Evolutionary conservation across 2,329 filamentous ascomycete genomes (phyloP).

Genomic region (Fusarium stilboides): DNA sequence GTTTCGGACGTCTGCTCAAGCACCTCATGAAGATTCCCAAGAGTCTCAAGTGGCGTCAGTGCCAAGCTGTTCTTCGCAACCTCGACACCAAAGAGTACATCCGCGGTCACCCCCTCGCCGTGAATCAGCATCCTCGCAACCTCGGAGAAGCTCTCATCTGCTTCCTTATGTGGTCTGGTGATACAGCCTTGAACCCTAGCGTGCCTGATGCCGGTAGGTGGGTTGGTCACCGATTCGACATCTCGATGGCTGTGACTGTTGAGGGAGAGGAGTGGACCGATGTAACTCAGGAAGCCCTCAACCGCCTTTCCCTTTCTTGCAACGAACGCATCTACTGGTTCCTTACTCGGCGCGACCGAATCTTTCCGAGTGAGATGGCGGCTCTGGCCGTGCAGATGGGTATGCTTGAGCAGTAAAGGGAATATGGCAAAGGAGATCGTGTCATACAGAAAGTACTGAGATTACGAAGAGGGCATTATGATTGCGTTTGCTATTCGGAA

Average conservation of each 20-base stretch:
- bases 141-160: constrained; percentile 14
- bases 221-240: constrained; percentile 13
- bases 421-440: neutral
- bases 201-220: neutral
- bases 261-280: neutral
- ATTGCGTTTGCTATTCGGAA: neutral
- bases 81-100: constrained; percentile 23
- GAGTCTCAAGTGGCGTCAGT: neutral
- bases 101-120: constrained; percentile 1
- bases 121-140: neutral
- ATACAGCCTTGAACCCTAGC: neutral
- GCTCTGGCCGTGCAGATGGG: neutral
- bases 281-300: neutral
- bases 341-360: neutral
- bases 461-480: neutral
- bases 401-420: too few relatives aligned
- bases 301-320: neutral
- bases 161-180: neutral
- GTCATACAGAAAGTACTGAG: neutral
- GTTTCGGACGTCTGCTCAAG: constrained; percentile 2
- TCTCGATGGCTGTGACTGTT: neutral
- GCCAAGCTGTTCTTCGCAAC: constrained; percentile 25
- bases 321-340: neutral
- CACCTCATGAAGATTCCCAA: neutral
- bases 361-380: neutral